Conservation (phyloP, 1,139 yeast species). For the Saccharomyces hybrid region DNA sequence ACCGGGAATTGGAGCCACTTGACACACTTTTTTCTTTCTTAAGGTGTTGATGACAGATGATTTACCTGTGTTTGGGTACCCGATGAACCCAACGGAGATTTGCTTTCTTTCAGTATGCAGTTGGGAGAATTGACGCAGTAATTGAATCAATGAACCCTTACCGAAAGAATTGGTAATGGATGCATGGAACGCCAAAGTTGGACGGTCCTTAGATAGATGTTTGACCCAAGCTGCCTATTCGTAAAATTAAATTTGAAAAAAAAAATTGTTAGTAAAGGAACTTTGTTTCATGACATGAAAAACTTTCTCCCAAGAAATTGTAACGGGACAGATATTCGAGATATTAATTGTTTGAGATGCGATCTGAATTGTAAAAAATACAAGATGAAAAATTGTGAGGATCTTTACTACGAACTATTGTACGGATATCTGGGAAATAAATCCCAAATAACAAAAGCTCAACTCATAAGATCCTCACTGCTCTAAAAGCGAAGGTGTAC, state of each 20-base stretch:
- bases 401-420: constrained; percentile 61
- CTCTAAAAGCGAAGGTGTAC: constrained; percentile 19
- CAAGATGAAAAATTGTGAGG: constrained; percentile 41
- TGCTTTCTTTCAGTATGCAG: constrained; percentile 91
- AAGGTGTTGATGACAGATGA: constrained; percentile 91
- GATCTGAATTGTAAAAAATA: constrained; percentile 19
- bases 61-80: constrained; percentile 96
- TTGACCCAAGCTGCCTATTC: constrained; percentile 97
- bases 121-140: constrained; percentile 84
- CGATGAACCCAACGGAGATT: constrained; percentile 93
- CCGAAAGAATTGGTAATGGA: constrained; percentile 96
- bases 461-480: constrained; percentile 51
- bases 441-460: constrained; percentile 35
- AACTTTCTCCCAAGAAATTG: not conserved
- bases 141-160: constrained; percentile 89
- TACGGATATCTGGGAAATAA: constrained; percentile 18
- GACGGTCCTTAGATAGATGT: constrained; percentile 81
- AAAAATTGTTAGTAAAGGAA: constrained; percentile 12
- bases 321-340: not conserved
- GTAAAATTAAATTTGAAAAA: constrained; percentile 2
- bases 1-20: constrained; percentile 97
- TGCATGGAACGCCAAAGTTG: constrained; percentile 96
- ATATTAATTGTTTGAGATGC: constrained; percentile 27
- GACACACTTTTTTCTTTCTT: constrained; percentile 91
- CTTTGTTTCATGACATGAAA: not conserved